Evolutionary conservation across 2,329 filamentous ascomycete species (phyloP).

Genomic region (Lomentospora prolificans): DNA sequence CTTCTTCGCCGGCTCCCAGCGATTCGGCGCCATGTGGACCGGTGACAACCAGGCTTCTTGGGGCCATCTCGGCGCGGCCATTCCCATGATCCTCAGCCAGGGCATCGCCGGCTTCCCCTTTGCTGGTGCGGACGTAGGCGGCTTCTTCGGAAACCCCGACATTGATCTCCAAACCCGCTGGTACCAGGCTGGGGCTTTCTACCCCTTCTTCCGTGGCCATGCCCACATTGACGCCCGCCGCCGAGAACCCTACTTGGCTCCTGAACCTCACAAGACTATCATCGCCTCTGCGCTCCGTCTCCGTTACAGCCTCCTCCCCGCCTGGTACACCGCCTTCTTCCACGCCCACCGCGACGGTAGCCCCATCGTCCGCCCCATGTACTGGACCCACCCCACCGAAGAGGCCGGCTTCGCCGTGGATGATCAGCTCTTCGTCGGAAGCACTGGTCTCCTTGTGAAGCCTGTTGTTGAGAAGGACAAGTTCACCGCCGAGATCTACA

Average conservation of each 20-base stretch:
- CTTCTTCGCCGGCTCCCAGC: conserved; percentile 86
- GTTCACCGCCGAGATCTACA: conserved; percentile 66
- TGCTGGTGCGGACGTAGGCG: conserved; percentile 88
- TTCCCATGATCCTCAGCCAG: conserved; percentile 90
- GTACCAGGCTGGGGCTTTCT: conserved; percentile 96
- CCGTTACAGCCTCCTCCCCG: conserved; percentile 78
- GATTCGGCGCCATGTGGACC: conserved; percentile 94
- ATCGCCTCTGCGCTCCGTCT: conserved; percentile 81
- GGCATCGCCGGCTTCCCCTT: conserved; percentile 92
- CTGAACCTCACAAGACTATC: conserved; percentile 76
- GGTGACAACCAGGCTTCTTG: conserved; percentile 93
- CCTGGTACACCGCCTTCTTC: conserved; percentile 97
- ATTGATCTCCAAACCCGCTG: conserved; percentile 86
- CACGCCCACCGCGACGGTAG: conserved; percentile 73
- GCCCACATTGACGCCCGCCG: conserved; percentile 94
- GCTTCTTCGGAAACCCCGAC: conserved; percentile 95
- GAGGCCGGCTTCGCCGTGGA: conserved; percentile 83
- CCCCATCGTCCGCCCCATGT: conserved; percentile 85
- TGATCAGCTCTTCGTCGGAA: conserved; percentile 85
- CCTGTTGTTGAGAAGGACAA: conserved; percentile 74
- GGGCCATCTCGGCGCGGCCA: conserved; percentile 78
- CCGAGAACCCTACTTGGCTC: conserved; percentile 82
- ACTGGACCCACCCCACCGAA: conserved; percentile 80
- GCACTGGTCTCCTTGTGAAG: conserved; percentile 83
- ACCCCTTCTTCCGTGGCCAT: conserved; percentile 95